Evolutionary conservation across 169 alveolate genomes (phyloP), one percentile per base, ranked within the genome.

Genomic region (Cyclospora cayetanensis): DNA sequence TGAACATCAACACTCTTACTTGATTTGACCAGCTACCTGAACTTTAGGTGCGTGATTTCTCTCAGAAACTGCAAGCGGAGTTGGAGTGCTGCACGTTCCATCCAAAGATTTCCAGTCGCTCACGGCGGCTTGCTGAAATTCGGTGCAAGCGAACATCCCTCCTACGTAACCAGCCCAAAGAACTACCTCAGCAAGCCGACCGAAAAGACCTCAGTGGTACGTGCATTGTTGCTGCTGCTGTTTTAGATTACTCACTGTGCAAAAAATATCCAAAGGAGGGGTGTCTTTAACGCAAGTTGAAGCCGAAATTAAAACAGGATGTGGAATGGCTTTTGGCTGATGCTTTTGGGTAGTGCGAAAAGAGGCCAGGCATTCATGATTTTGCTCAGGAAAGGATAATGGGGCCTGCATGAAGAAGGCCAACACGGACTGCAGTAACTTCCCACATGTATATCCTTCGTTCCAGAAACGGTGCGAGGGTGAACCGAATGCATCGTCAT

Each of bases 1-100:
- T 22, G 11, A 7, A 60, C 7, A 20, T 12, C 18, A n/a, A 60
- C 72, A 15, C 15, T n/a, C 72, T 31, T 0, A 20, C n/a, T 20
- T 1, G 1, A 20, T 31, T 60, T 12, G 12, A 60, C 72, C 7
- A n/a, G 31, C 5, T 20, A 0, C 34, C n/a, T n/a, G 37, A n/a
- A 3, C 52, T 18, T 5, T 25, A 31, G 89, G 37, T 41, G 1
- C 18, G 42, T 7, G 18, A 15, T 15, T 41, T 50, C 27, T 27
- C 31, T 31, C 89, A 80, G 89, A 80, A 65, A 35, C 89, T 80
- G 20, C 43, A 20, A 0, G 89, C 46, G 74, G 89, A 80, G 20
- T 65, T 80, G n/a, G 52, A 80, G 41, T 80, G 20, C 74, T 80
- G 89, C 37, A 80, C 89, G 34, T 80, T 80, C 74, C 89, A 80